Conservation (phyloP, 2,329 filamentous ascomycete genomes). For the Trichoderma atrobrunneum region DNA sequence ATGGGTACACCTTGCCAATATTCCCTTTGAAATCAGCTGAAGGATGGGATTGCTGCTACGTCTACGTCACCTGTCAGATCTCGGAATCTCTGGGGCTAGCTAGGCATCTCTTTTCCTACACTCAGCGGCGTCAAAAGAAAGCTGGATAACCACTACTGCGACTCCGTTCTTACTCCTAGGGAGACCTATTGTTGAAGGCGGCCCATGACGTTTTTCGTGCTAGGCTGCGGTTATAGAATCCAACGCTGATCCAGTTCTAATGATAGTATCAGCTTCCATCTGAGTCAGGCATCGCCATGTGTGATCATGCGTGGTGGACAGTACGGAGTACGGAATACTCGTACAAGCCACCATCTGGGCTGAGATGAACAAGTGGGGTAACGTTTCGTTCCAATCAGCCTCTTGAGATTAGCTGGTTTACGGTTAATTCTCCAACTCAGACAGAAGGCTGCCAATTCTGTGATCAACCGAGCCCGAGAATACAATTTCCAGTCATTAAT, state of each 20-base stretch:
- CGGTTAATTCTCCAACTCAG: neutral
- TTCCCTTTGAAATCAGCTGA: neutral
- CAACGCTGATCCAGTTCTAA: neutral
- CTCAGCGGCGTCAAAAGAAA: neutral
- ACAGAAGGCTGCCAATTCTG: neutral
- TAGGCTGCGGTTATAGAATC: neutral
- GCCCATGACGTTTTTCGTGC: neutral
- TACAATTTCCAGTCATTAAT: neutral
- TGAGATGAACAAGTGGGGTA: constrained; percentile 18
- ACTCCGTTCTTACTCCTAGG: neutral
- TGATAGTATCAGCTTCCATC: neutral
- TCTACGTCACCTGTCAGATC: constrained; percentile 12
- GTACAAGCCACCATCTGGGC: neutral
- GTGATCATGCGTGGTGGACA: neutral
- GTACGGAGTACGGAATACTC: neutral
- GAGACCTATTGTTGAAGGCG: neutral
- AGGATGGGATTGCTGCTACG: neutral
- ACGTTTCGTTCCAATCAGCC: neutral
- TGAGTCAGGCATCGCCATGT: neutral
- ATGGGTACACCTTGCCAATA: neutral
- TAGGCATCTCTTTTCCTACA: neutral
- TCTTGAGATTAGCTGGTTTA: neutral
- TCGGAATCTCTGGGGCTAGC: neutral
- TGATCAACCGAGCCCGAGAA: neutral
- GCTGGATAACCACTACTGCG: neutral